phyloP scores from a whole-genome alignment of 495 filamentous ascomycete genomes.

The Tuber microsphaerosporum region DNA sequence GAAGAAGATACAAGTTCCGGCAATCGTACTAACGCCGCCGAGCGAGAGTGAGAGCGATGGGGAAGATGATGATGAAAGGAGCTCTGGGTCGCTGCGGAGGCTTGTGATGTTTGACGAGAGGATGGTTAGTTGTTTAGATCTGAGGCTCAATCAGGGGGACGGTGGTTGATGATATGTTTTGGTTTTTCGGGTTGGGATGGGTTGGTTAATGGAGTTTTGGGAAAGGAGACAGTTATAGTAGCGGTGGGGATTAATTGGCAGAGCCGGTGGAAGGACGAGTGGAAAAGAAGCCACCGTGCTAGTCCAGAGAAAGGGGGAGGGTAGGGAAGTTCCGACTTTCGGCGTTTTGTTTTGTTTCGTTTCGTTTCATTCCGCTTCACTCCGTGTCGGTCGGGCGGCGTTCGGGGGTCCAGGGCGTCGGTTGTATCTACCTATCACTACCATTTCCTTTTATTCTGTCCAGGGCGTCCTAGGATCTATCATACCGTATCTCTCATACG shows the following conservation, averaged over 20 bases:
- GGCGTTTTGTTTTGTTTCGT: background rate
- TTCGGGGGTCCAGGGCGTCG: background rate
- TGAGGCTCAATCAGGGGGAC: background rate
- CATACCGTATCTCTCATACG: background rate
- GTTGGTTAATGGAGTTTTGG: background rate
- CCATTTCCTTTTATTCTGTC: background rate
- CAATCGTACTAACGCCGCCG: background rate
- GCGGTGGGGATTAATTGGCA: conserved; percentile 20
- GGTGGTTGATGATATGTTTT: background rate
- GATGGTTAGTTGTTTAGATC: background rate
- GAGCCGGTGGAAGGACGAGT: background rate
- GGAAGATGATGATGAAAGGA: background rate
- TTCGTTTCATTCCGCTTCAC: background rate
- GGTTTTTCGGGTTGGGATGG: background rate
- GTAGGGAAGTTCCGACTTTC: background rate
- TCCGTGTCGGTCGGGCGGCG: background rate
- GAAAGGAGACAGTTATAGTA: conserved; percentile 11
- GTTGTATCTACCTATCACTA: background rate
- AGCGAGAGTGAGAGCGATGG: background rate
- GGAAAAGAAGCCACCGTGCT: background rate
- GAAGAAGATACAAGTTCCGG: background rate
- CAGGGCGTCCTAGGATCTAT: background rate
- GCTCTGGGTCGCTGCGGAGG: background rate
- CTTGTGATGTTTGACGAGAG: background rate
- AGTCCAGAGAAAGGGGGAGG: background rate